These are phyloP conservation scores for Inga oerstediana DNA, from an alignment of 306 rosid species.

Conservation along the genomic window DNA sequence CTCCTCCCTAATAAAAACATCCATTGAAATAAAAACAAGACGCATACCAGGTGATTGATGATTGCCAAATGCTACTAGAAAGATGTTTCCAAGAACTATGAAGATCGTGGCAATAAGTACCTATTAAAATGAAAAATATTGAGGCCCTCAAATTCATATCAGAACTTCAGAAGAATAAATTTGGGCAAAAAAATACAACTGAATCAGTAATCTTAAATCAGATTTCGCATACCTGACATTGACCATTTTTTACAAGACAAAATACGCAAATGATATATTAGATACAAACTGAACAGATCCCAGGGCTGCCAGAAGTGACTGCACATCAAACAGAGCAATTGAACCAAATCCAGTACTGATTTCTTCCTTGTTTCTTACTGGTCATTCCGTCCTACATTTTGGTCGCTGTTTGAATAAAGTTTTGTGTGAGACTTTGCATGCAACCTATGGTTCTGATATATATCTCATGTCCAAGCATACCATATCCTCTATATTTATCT, in stretches of 20 bases:
- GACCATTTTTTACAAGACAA: constrained; percentile 87
- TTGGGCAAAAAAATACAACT: background rate
- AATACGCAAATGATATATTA: constrained; percentile 93
- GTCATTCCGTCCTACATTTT: background rate
- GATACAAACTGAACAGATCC: constrained; percentile 98
- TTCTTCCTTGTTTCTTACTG: constrained; percentile 2
- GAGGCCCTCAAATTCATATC: constrained; percentile 10
- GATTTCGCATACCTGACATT: constrained; percentile 68
- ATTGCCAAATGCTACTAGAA: constrained; percentile 96
- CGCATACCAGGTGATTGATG: constrained; percentile 94
- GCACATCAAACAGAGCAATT: constrained; percentile 35
- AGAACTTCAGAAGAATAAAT: constrained; percentile 7
- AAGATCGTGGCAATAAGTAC: constrained; percentile 89
- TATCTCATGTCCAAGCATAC: background rate
- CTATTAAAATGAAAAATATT: constrained; percentile 47
- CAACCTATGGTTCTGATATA: background rate
- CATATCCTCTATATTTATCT: too few relatives aligned
- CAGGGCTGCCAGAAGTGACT: constrained; percentile 99
- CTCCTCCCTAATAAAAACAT: constrained; percentile 4
- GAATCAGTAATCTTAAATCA: constrained; percentile 26
- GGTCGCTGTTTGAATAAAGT: background rate
- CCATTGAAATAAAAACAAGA: constrained; percentile 2
- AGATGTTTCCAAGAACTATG: constrained; percentile 89
- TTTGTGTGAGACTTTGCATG: background rate
- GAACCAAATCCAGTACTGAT: constrained; percentile 14